Evolutionary conservation across 441 rosid species (phyloP).

Genomic region (Corymbia citriodora): DNA sequence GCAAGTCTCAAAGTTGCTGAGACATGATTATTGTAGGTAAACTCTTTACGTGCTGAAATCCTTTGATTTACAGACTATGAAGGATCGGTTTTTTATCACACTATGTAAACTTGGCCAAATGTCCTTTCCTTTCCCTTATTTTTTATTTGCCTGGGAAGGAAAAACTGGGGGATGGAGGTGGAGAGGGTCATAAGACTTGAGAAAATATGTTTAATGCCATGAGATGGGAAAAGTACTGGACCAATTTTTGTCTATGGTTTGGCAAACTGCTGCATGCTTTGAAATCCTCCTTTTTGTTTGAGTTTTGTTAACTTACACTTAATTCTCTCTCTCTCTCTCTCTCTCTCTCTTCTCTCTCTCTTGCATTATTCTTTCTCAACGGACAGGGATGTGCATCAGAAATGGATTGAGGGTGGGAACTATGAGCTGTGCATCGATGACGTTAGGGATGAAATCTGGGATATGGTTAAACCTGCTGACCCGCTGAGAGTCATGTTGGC

Average conservation of each 20-base stretch:
- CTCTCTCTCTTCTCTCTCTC: background rate
- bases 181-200: background rate
- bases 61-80: background rate
- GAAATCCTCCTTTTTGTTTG: background rate
- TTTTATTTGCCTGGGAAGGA: background rate
- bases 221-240: background rate
- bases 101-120: background rate
- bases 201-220: background rate
- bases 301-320: background rate
- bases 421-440: conserved; percentile 94
- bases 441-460: conserved; percentile 98
- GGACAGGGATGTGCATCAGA: conserved; percentile 94
- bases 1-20: conserved; percentile 68
- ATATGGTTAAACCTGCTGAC: conserved; percentile 96
- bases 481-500: conserved; percentile 58
- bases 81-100: background rate
- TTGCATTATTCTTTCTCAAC: background rate
- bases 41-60: background rate
- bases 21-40: conserved; percentile 26
- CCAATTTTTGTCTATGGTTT: background rate
- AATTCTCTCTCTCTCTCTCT: background rate
- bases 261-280: background rate
- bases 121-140: background rate
- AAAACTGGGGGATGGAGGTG: background rate
- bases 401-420: conserved; percentile 99